These are phyloP conservation scores for Leccinum aurantiacum DNA, from an alignment of 768 basidiomycete genomes.

Conservation along the genomic window DNA sequence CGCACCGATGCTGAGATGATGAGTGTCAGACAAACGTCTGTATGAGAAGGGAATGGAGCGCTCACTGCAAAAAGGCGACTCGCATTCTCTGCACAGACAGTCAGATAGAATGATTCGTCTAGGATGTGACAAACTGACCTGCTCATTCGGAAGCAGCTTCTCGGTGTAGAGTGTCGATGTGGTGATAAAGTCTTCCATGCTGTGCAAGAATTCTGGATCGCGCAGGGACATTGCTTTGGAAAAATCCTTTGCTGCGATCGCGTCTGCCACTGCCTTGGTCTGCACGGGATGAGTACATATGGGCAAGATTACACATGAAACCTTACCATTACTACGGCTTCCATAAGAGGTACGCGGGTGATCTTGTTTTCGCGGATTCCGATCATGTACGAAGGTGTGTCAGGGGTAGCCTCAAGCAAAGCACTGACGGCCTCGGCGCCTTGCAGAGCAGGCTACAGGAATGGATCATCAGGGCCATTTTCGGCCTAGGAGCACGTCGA, in stretches of 20 bases:
- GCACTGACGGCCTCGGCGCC: constrained; percentile 92
- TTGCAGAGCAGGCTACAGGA: constrained; percentile 87
- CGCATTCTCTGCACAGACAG: constrained; percentile 58
- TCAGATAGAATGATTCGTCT: constrained; percentile 9
- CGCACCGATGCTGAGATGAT: constrained; percentile 73
- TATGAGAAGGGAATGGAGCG: background rate
- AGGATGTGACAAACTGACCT: constrained; percentile 34
- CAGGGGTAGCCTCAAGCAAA: constrained; percentile 79
- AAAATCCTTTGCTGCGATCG: constrained; percentile 83
- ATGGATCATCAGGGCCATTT: constrained; percentile 6
- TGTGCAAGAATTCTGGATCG: constrained; percentile 90
- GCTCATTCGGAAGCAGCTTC: constrained; percentile 48
- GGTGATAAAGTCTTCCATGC: constrained; percentile 78
- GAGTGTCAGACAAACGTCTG: background rate
- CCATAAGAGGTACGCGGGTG: constrained; percentile 84
- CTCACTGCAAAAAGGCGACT: constrained; percentile 83
- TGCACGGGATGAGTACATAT: constrained; percentile 32
- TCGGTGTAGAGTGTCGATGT: constrained; percentile 63
- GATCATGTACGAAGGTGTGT: constrained; percentile 97
- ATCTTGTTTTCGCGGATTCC: constrained; percentile 96
- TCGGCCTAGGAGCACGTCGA: background rate
- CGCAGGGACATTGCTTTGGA: constrained; percentile 82
- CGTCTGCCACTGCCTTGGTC: constrained; percentile 84
- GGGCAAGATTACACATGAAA: background rate
- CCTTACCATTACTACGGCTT: constrained; percentile 84